Evolutionary conservation across 176 grass and related monocot species (phyloP).

Genomic region (Cenchrus fungigraminus): DNA sequence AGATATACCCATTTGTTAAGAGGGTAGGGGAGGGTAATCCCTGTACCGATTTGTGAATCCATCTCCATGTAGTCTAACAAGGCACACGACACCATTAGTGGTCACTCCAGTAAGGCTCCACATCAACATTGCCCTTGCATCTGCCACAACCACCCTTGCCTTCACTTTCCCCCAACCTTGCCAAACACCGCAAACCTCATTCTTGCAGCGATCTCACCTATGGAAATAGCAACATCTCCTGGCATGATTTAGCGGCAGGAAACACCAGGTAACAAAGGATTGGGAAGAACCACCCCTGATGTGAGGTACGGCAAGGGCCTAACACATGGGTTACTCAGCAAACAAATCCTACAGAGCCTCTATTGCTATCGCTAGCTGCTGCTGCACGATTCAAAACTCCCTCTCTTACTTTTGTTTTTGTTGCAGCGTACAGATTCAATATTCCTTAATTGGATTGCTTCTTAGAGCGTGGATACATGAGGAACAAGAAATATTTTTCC

Average conservation of each 20-base stretch:
- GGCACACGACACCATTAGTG: neutral
- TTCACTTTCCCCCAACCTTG: neutral
- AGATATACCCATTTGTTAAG: neutral
- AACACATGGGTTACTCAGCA: neutral
- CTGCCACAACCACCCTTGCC: neutral
- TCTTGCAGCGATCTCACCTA: neutral
- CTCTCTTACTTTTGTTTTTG: neutral
- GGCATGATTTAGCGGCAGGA: neutral
- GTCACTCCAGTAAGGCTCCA: too few relatives aligned
- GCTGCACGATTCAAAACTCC: neutral
- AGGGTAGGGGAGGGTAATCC: neutral
- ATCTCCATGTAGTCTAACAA: neutral
- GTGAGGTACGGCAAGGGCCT: neutral
- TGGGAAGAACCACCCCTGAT: neutral
- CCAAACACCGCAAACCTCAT: neutral
- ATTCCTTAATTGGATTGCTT: neutral
- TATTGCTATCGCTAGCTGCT: neutral
- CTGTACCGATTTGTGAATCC: neutral
- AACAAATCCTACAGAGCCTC: neutral
- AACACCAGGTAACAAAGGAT: neutral
- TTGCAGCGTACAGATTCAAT: neutral
- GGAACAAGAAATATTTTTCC: neutral
- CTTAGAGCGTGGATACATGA: neutral
- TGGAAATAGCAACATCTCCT: neutral
- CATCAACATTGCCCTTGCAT: too few relatives aligned